A percentile compares a stretch with the other conserved stretches of the same genome.
phyloP scores from a whole-genome alignment of 768 basidiomycete species.

The Leccinum truebloodii region DNA sequence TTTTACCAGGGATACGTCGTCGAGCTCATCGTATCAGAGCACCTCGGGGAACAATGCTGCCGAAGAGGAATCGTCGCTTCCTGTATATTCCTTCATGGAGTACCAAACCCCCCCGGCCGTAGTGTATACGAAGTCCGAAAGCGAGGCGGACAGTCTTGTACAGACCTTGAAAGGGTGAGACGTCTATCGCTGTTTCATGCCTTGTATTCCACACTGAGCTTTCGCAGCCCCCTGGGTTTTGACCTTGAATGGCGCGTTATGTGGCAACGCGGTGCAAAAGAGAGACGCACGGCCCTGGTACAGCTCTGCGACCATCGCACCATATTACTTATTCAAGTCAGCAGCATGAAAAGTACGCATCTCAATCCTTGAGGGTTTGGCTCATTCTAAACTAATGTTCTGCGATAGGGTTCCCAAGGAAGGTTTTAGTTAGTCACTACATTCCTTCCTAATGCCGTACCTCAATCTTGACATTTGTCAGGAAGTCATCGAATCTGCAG shows the following conservation, averaged over 20 bases:
- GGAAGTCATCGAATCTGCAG: constrained; percentile 46
- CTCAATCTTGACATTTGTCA: constrained; percentile 19
- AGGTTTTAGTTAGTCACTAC: constrained; percentile 36
- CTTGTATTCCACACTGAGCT: not conserved
- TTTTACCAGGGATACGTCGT: constrained; percentile 2
- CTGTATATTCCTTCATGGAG: constrained; percentile 42
- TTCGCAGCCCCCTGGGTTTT: constrained; percentile 46
- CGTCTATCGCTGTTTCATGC: not conserved
- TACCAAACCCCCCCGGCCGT: constrained; percentile 32
- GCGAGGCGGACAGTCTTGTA: constrained; percentile 43
- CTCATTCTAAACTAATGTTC: not conserved
- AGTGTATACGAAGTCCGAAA: constrained; percentile 42
- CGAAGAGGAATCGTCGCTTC: constrained; percentile 18
- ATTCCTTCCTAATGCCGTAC: not conserved
- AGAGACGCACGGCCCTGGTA: constrained; percentile 44
- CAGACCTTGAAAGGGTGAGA: constrained; percentile 39
- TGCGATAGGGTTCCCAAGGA: constrained; percentile 43
- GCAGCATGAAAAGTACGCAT: constrained; percentile 45
- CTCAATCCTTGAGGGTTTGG: not conserved
- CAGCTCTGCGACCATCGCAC: constrained; percentile 45
- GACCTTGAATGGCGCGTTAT: constrained; percentile 52
- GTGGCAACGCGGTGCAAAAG: constrained; percentile 32
- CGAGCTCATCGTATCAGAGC: constrained; percentile 7
- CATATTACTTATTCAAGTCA: constrained; percentile 51
- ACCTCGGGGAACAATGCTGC: not conserved